Evolutionary conservation across 1,284 basidiomycete species (phyloP).

Genomic region (Puccinia triticina): DNA sequence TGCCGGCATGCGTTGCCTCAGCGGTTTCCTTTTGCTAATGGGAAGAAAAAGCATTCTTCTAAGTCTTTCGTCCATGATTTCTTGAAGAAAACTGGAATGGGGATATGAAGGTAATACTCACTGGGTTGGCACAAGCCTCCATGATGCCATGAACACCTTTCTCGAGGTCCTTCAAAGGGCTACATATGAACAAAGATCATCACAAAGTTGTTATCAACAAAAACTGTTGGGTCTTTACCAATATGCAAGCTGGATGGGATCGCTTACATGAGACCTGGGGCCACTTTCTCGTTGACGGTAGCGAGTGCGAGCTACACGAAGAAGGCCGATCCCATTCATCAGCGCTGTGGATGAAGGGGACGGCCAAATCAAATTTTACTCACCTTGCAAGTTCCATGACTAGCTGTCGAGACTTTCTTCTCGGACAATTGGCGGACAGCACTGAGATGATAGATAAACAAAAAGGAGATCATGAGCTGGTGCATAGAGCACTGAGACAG

Average conservation of each 20-base stretch:
- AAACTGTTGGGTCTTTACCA: neutral
- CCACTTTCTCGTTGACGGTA: neutral
- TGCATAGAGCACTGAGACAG: neutral
- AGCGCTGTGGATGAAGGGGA: neutral
- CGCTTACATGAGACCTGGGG: neutral
- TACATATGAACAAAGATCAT: neutral
- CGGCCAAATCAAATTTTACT: neutral
- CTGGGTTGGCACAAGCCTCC: neutral
- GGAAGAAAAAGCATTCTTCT: too few species aligned
- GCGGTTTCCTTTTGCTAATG: too few species aligned
- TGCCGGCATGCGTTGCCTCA: too few species aligned
- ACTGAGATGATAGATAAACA: neutral
- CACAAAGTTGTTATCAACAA: neutral
- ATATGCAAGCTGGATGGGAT: neutral
- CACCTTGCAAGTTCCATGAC: neutral
- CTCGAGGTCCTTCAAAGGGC: neutral
- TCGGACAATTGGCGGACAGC: neutral
- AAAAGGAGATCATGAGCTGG: neutral
- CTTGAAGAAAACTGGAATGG: neutral
- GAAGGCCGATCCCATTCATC: neutral
- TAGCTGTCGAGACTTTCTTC: neutral
- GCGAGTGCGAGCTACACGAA: neutral
- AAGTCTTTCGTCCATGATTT: too few species aligned
- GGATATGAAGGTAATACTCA: neutral
- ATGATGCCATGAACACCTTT: neutral